Base-by-base conservation (phyloP, 2,329 filamentous ascomycete genomes). In the Trichoderma citrinoviride region DNA sequence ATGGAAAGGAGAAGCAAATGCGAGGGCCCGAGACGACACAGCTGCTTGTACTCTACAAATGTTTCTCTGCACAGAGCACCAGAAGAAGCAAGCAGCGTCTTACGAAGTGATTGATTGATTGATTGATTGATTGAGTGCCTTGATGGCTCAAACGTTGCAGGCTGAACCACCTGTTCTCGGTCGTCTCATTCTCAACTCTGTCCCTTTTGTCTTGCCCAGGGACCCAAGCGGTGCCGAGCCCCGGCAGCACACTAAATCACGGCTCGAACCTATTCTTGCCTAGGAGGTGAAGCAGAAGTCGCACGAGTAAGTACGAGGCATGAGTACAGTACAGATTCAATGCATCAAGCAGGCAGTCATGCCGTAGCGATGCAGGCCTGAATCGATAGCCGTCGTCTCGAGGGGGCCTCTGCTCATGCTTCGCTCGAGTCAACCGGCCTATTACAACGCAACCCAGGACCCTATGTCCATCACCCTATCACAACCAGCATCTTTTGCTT, bases 191-290 rank as follows among this genome's bases (percentile, higher is more conserved):
- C 33, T 37, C 33, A 37, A 12, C n/a, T 12, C 33, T 3, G 12
- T 14, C 10, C 5, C 10, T 5, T 37, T 14, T 37, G 33, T 37
- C 33, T 14, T 37, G n/a, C 14, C 7, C 33, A 44, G 54, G 63
- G 56, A 65, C 54, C 63, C 40, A 65, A 55, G 40, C 61, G 49
- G 58, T 46, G 58, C 58, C 58, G 49, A 44, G 49, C 58, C 58
- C 58, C 58, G 58, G 58, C 44, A 56, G 61, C 40, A 43, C 63
- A 58, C 63, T 52, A 65, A 61, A 23, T 23, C 17, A 23, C 12
- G 17, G 21, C 23, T 49, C 46, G 46, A 49, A 49, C 46, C 46
- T 19, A 41, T 33, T 55, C 33, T 37, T 37, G 33, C 33, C 33
- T 37, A 37, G 33, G 33, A 37, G 33, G 14, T 37, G 33, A 37